Conservation (phyloP, 805 yeast genomes). For the Kazachstania martiniae region DNA sequence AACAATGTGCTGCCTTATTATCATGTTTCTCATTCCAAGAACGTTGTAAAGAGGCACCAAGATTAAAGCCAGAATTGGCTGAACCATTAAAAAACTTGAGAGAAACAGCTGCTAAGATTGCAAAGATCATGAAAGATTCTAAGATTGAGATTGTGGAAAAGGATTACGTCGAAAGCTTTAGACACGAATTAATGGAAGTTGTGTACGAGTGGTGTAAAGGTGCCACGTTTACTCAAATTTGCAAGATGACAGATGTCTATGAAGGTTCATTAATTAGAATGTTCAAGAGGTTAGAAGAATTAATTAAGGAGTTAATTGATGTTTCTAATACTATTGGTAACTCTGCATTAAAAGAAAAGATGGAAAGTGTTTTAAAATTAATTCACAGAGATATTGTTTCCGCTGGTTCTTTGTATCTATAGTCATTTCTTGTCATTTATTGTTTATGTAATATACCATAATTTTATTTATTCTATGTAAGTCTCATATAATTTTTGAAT, state of each 20-base stretch:
- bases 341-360: conserved; percentile 70
- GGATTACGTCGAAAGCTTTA: conserved; percentile 84
- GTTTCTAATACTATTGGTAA: conserved; percentile 96
- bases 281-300: conserved; percentile 89
- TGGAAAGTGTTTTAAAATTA: conserved; percentile 74
- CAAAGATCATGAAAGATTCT: conserved; percentile 80
- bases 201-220: conserved; percentile 96
- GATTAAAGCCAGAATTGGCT: conserved; percentile 79
- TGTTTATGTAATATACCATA: background rate
- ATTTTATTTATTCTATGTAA: background rate
- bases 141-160: conserved; percentile 84
- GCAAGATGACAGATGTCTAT: conserved; percentile 97
- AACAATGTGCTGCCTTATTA: conserved; percentile 82
- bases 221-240: conserved; percentile 89
- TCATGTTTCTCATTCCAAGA: conserved; percentile 98
- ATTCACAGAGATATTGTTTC: conserved; percentile 94
- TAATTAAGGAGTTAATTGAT: conserved; percentile 76
- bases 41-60: conserved; percentile 78
- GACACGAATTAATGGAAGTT: conserved; percentile 93
- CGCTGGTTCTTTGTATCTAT: conserved; percentile 82
- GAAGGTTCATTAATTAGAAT: conserved; percentile 94
- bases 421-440: conserved; percentile 3
- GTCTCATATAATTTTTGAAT: no score
- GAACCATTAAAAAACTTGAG: conserved; percentile 84
- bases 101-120: conserved; percentile 85